Evolutionary conservation across 305 asterid genomes (phyloP).

Genomic region (Solanum hybrid): DNA sequence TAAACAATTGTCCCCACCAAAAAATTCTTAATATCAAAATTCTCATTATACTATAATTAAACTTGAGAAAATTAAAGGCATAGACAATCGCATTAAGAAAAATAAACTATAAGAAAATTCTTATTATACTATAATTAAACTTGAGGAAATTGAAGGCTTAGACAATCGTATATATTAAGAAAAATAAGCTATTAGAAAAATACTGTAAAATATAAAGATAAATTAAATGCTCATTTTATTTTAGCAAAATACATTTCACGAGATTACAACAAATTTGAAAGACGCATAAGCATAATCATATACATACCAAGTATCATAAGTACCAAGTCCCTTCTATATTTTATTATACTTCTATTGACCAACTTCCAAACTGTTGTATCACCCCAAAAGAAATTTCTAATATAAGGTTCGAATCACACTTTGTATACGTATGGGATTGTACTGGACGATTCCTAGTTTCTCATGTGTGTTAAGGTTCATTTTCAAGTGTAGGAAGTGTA

Average conservation of each 20-base stretch:
- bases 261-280: background rate
- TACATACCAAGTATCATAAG: background rate
- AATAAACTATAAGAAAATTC: background rate
- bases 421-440: background rate
- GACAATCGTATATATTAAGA: background rate
- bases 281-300: background rate
- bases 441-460: background rate
- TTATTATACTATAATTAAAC: background rate
- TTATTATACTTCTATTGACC: background rate
- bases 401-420: background rate
- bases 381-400: no score
- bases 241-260: background rate
- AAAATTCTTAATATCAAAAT: background rate
- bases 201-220: background rate
- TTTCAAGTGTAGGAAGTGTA: background rate
- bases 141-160: background rate
- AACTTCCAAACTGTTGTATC: background rate
- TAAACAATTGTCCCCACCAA: background rate
- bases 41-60: background rate
- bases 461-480: background rate
- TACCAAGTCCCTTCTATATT: background rate
- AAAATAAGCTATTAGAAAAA: background rate
- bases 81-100: background rate
- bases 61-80: background rate
- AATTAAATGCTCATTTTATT: background rate